phyloP scores from a whole-genome alignment of 257 asterid genomes.

The Cordia subcordata region DNA sequence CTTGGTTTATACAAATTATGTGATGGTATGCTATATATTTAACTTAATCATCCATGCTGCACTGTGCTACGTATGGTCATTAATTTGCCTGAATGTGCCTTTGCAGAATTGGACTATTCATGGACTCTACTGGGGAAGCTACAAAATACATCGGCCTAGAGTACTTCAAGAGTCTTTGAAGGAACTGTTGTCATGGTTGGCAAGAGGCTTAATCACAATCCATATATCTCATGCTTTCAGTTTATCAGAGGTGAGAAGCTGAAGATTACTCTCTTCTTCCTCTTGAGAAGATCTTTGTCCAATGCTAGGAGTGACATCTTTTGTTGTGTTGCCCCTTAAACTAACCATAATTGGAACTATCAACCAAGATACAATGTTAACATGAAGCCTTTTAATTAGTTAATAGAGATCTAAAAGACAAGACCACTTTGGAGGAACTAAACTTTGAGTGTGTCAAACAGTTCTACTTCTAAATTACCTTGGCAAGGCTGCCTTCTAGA shows the following conservation, averaged over 20 bases:
- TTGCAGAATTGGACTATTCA: constrained; percentile 91
- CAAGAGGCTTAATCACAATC: constrained; percentile 59
- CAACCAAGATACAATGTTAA: not conserved
- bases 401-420: too few relatives aligned
- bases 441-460: too few relatives aligned
- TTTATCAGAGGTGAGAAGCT: constrained; percentile 60
- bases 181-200: constrained; percentile 83
- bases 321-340: not conserved
- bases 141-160: constrained; percentile 53
- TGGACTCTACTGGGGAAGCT: constrained; percentile 96
- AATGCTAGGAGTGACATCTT: constrained; percentile 1
- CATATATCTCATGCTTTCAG: constrained; percentile 67
- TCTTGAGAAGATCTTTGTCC: not conserved
- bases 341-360: not conserved
- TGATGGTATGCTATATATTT: not conserved
- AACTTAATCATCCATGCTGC: not conserved
- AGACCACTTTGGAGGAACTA: too few relatives aligned
- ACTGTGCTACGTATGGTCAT: not conserved
- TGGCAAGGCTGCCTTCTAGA: too few relatives aligned
- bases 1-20: not conserved
- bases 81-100: not conserved
- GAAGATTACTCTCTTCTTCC: not conserved
- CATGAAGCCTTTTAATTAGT: not conserved
- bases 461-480: too few relatives aligned
- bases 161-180: constrained; percentile 74